Base-by-base conservation (phyloP, 331 rosid genomes). In the Prunus yedoensis region DNA sequence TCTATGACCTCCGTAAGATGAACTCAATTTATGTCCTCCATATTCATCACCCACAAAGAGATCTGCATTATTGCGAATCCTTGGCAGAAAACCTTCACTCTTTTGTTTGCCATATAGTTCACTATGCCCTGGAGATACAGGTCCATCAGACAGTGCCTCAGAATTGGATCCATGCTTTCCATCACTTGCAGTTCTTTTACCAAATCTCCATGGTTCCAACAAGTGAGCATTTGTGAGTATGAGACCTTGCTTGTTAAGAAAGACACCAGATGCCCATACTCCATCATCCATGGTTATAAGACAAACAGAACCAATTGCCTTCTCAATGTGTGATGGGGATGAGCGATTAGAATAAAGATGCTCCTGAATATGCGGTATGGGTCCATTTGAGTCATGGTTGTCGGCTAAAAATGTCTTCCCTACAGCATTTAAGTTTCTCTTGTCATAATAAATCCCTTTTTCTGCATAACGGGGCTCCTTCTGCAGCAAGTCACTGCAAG, bases 211-310 rank as follows among this genome's bases (percentile, higher is more conserved):
- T 8, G 99, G 97, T 78, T 94, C 97, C 79, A 94, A 80, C 78
- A 94, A 82, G 76, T 94, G 99, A 47, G 97, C 99, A 85, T 94
- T 94, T 45, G 99, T 94, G 63, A 94, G 96, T 85, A 94, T 75
- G 78, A 94, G 88, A 80, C 99, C 99, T 78, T 88, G 86, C 77
- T 70, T 68, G 78, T 92, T 94, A 49, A 94, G 84, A 81, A 94
- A 52, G 80, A 94, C 84, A 43, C 99, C 99, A 73, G 97, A 91
- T 70, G 99, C 99, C 97, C 99, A 94, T 56, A 84, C 90, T 80
- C 97, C 97, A 78, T 87, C 92, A 65, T 90, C 96, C 38, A 88
- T 77, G 75, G 96, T 92, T 78, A 94, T 76, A 79, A 94, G 97
- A 83, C 99, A 94, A 74, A 94, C 79, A 76, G 96, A 87, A 70